phyloP scores from a whole-genome alignment of 305 asterid species.

The Withania somnifera region DNA sequence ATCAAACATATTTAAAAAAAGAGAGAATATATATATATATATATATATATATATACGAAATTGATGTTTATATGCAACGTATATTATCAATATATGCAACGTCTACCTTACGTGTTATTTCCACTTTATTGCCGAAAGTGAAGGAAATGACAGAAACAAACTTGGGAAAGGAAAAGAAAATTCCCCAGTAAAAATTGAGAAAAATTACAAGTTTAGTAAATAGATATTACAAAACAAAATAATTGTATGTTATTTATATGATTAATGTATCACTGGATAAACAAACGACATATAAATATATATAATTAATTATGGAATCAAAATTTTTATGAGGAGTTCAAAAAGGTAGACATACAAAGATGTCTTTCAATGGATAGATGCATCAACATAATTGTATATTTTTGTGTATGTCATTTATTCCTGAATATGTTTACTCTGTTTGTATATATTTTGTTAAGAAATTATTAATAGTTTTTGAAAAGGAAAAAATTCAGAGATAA shows the following conservation, averaged over 20 bases:
- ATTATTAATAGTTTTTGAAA: no score
- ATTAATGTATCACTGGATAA: neutral
- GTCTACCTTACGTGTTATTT: neutral
- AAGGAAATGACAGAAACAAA: neutral
- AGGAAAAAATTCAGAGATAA: no score
- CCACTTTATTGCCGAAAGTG: neutral
- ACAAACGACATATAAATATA: no score
- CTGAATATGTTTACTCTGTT: no score
- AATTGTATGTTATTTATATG: neutral
- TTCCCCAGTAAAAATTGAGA: neutral
- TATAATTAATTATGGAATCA: neutral
- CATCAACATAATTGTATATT: neutral
- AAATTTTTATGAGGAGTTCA: no score
- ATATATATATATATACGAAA: neutral
- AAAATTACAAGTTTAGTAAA: neutral
- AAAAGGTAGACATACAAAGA: no score
- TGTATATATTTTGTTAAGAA: no score
- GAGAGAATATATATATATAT: neutral
- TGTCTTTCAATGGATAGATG: neutral
- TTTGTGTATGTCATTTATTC: neutral
- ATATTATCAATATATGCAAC: neutral
- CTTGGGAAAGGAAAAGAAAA: neutral
- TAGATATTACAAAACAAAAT: neutral
- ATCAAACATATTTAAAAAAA: neutral
- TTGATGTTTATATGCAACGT: neutral